Base-by-base conservation (phyloP, 441 rosid species). In the Brassica hybrid region DNA sequence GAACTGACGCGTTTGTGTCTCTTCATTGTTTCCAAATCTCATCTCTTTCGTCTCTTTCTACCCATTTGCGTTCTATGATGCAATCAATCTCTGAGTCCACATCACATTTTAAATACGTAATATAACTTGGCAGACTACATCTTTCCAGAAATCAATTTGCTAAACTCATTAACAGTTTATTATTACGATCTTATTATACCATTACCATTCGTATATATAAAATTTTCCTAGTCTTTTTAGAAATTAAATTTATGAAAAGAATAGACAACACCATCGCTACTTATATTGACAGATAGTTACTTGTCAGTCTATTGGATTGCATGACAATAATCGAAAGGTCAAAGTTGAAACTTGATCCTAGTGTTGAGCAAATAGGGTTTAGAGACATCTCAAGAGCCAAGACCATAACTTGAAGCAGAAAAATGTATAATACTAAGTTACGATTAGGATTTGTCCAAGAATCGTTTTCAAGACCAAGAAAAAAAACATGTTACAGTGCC, bases 371-470 rank as follows among this genome's bases (percentile, higher is more conserved):
- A 67, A 32, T 10, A 18, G 4, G 4, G 30, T 69, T 23, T 23
- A 62, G 25, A 56, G 34, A 70, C 3, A 69, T 19, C 27, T 70
- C 21, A 64, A 21, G 30, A 63, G 58, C 57, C 75, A 12, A 70
- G 17, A 2, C 21, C 71, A 64, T 56, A 56, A 8, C 25, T 71
- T 71, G 43, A 71, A 57, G 67, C 60, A 64, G 38, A 65, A 16
- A 67, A 62, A 19, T 38, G 27, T 32, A 34, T 36, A 21, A 12
- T 8, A 38, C 62, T 56, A 9, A 54, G 32, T 27, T 43, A 58
- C 21, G 59, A 72, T 66, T 61, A 78, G 65, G 65, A 63, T 67
- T 67, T 77, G 34, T 77, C 43, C 68, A 77, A 19, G 62, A 71
- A 77, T 65, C 60, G 27, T 56, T 56, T 64, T 21, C n/a, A 5